Evolutionary conservation across 805 yeast genomes (phyloP).

Genomic region (Yamadazyma insecticola): DNA sequence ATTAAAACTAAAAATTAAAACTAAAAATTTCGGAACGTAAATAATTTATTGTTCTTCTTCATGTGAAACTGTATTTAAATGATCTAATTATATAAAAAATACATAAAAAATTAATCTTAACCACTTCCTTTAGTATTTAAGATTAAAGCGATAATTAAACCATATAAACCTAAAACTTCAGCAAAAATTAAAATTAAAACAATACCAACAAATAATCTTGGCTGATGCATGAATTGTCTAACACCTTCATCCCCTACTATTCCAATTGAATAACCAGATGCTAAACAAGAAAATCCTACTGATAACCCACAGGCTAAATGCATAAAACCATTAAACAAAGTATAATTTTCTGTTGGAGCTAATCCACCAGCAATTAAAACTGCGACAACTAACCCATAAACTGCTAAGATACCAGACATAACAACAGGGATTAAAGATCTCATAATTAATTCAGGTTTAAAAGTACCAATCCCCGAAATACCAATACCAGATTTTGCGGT

Average conservation of each 20-base stretch:
- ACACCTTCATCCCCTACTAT: slow-evolving; percentile 99
- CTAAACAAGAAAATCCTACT: slow-evolving; percentile 94
- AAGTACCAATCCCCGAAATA: slow-evolving; percentile 96
- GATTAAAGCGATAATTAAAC: slow-evolving; percentile 93
- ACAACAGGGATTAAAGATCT: slow-evolving; percentile 94
- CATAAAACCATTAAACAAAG: slow-evolving; percentile 94
- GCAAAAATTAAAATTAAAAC: slow-evolving; percentile 97
- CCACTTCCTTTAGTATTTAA: slow-evolving; percentile 80
- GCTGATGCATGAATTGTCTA: slow-evolving; percentile 97
- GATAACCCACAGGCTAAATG: slow-evolving; percentile 98
- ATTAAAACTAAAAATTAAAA: too few species aligned
- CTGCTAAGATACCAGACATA: slow-evolving; percentile 96
- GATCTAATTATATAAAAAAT: too few species aligned
- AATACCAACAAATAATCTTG: slow-evolving; percentile 97
- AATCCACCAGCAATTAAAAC: slow-evolving; percentile 91
- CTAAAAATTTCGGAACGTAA: too few species aligned
- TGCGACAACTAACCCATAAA: slow-evolving; percentile 94
- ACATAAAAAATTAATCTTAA: slow-evolving; percentile 1
- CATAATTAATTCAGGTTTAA: slow-evolving; percentile 96
- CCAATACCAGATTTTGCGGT: slow-evolving; percentile 98
- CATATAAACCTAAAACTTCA: slow-evolving; percentile 97
- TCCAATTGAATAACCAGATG: slow-evolving; percentile 99
- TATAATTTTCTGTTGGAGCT: slow-evolving; percentile 72
- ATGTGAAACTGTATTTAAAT: too few species aligned
- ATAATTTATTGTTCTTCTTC: too few species aligned